Evolutionary conservation across 441 rosid species (phyloP), one percentile per base, ranked within the genome.

Genomic region (Populus hybrid): DNA sequence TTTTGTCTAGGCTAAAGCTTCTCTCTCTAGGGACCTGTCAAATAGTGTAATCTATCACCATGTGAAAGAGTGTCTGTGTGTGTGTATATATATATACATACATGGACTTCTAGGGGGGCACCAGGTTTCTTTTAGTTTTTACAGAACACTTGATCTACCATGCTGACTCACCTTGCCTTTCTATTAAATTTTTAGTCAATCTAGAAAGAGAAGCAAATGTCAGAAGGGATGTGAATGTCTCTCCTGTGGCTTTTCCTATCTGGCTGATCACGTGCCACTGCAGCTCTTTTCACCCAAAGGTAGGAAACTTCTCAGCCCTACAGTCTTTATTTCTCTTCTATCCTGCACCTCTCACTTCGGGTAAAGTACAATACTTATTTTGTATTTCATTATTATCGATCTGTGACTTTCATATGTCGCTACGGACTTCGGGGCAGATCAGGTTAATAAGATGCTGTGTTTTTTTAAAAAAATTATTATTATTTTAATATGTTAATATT

Each of bases 91-190:
- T 78, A 75, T 24, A 24, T 24, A 24, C 24, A 24, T 67, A 85
- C 69, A 79, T 75, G 78, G 80, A 82, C 74, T 79, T 86, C 65
- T 16, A 34, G 82, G 72, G 53, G 24, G 82, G 86, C 82, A 78
- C 77, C 82, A 46, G 66, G 81, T 7, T 75, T 61, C 67, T 34
- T 6, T 34, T 34, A 34, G 35, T 28, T 80, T 73, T 34, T 35
- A 63, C 75, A 30, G 73, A 34, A 42, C 21, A 28, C 28, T 72
- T 72, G 36, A 83, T 79, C 85, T 81, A 76, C 79, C 82, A 0
- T 18, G 81, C 80, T 63, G 82, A 84, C n/a, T 19, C 66, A 28
- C 19, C 76, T 57, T 21, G 35, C 63, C 67, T 40, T 65, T 74
- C 59, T 32, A 78, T 67, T 74, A 72, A 35, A n/a, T 59, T 59